These are phyloP conservation scores for Dryas integrifolia DNA, from an alignment of 331 rosid species.

Conservation along the genomic window DNA sequence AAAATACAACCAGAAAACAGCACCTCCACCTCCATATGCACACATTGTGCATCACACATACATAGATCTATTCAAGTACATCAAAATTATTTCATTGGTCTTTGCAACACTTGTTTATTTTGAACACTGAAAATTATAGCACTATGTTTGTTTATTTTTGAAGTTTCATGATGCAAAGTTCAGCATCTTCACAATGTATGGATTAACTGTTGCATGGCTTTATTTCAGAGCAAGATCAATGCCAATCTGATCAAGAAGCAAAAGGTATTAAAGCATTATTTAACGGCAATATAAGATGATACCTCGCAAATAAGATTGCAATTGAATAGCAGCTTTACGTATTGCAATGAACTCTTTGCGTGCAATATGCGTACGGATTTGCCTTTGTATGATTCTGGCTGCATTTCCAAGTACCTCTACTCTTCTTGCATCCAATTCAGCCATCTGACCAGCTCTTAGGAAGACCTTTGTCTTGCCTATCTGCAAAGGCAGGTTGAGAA, in stretches of 20 bases:
- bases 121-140: neutral
- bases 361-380: constrained; percentile 83
- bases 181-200: constrained; percentile 5
- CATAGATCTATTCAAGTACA: neutral
- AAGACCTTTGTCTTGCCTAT: constrained; percentile 90
- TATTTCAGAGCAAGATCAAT: neutral
- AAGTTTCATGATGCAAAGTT: constrained; percentile 15
- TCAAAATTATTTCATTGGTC: neutral
- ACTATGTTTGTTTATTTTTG: neutral
- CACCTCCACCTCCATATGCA: neutral
- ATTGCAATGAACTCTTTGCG: constrained; percentile 72
- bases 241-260: neutral
- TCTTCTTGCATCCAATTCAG: constrained; percentile 95
- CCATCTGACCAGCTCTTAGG: constrained; percentile 98
- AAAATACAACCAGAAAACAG: too few relatives aligned
- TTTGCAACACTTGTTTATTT: neutral
- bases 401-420: constrained; percentile 94
- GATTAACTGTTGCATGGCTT: neutral
- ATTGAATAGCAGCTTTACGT: constrained; percentile 74
- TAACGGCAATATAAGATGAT: constrained; percentile 27
- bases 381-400: constrained; percentile 85
- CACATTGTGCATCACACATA: neutral
- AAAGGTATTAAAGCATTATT: constrained; percentile 6
- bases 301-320: constrained; percentile 93
- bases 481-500: constrained; percentile 58